These are phyloP conservation scores for Pseudozyma pruni DNA, from an alignment of 1,284 basidiomycete species.

Conservation along the genomic window DNA sequence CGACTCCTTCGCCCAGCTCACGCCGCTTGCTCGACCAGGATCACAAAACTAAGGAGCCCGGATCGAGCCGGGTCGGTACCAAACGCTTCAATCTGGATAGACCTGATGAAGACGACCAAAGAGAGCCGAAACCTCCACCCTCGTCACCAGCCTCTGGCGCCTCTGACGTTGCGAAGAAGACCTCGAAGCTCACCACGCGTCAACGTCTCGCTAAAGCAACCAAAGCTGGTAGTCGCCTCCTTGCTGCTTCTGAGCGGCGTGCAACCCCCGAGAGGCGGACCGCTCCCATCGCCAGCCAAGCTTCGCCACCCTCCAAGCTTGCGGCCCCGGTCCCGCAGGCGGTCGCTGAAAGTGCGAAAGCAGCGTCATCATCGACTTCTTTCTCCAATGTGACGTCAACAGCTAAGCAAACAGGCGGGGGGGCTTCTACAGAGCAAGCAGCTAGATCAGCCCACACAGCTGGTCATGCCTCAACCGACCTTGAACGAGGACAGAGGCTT, in stretches of 20 bases:
- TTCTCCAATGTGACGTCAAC: no score
- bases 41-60: not conserved
- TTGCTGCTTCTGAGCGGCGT: conserved; percentile 24
- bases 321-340: not conserved
- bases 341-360: not conserved
- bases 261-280: conserved; percentile 19
- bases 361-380: no score
- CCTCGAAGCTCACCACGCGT: conserved; percentile 39
- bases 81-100: not conserved
- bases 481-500: not conserved
- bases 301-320: conserved; percentile 10
- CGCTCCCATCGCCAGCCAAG: not conserved
- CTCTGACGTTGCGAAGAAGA: conserved; percentile 27
- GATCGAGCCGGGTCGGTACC: not conserved
- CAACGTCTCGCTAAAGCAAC: conserved; percentile 48
- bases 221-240: conserved; percentile 38
- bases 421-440: not conserved
- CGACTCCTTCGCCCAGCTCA: not conserved
- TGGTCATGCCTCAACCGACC: not conserved
- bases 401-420: no score
- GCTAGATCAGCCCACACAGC: not conserved
- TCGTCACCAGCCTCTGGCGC: conserved; percentile 16
- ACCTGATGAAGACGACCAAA: conserved; percentile 7
- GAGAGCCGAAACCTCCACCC: not conserved
- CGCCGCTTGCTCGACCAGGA: not conserved